Evolutionary conservation across 1,139 yeast species (phyloP).

Genomic region (Taphrina confusa): DNA sequence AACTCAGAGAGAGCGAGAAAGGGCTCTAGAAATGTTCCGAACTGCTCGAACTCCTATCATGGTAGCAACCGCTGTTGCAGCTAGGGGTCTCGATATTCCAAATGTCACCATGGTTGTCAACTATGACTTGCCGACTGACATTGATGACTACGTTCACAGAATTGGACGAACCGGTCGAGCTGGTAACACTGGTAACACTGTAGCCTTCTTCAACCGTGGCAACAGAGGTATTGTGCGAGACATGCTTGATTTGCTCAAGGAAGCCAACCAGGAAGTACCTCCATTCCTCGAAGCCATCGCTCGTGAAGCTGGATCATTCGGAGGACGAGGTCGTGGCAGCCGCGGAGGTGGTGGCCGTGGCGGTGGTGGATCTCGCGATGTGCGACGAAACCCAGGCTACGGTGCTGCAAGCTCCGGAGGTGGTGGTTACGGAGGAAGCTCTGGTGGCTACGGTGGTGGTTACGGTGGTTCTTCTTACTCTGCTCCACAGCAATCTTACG

Average conservation of each 20-base stretch:
- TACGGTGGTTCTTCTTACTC: slow-evolving; percentile 39
- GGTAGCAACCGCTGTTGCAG: slow-evolving; percentile 98
- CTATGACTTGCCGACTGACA: slow-evolving; percentile 93
- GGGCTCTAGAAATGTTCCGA: slow-evolving; percentile 88
- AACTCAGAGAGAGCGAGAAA: slow-evolving; percentile 96
- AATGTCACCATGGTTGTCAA: slow-evolving; percentile 96
- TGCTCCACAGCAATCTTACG: slow-evolving; percentile 44
- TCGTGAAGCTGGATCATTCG: slow-evolving; percentile 72
- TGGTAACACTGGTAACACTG: slow-evolving; percentile 97
- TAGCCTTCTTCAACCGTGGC: slow-evolving; percentile 96
- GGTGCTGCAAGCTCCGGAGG: slow-evolving; percentile 41
- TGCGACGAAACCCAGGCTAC: slow-evolving; percentile 53
- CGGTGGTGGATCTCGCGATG: slow-evolving; percentile 42
- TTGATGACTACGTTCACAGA: slow-evolving; percentile 98
- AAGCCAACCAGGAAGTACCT: slow-evolving; percentile 98
- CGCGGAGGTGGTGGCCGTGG: slow-evolving; percentile 54
- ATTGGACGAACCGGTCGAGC: slow-evolving; percentile 99
- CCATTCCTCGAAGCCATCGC: slow-evolving; percentile 75
- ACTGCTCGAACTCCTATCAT: slow-evolving; percentile 83
- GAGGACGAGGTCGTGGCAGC: slow-evolving; percentile 57
- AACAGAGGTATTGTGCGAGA: slow-evolving; percentile 89
- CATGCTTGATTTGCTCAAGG: slow-evolving; percentile 78
- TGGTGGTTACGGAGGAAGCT: slow-evolving; percentile 38
- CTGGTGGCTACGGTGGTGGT: slow-evolving; percentile 42
- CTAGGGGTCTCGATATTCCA: slow-evolving; percentile 99